Conservation (phyloP, 1,139 yeast genomes). For the Geotrichum europaeum region DNA sequence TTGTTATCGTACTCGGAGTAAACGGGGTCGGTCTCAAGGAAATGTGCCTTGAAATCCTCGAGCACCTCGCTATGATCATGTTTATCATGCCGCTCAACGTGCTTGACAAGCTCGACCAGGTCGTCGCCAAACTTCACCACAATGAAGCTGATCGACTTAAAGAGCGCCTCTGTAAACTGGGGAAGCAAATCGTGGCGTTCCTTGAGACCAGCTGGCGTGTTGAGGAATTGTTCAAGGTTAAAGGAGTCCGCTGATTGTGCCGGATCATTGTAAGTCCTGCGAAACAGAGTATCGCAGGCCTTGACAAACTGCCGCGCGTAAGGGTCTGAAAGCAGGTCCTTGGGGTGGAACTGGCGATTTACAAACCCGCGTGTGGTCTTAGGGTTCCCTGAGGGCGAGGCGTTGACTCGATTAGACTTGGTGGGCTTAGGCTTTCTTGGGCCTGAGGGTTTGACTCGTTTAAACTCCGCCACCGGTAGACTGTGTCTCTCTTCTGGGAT, state of each 20-base stretch:
- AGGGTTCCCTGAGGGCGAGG: neutral
- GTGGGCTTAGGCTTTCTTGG: no score
- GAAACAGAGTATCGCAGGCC: neutral
- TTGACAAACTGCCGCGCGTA: neutral
- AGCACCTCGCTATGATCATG: slow-evolving; percentile 2
- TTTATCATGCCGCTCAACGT: neutral
- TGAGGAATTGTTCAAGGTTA: neutral
- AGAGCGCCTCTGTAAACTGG: neutral
- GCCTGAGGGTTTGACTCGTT: neutral
- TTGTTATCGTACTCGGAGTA: slow-evolving; percentile 16
- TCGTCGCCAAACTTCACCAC: neutral
- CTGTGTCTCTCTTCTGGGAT: neutral
- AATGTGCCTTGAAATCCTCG: slow-evolving; percentile 8
- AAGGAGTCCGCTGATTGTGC: neutral
- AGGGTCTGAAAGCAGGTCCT: neutral
- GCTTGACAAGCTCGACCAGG: slow-evolving; percentile 1
- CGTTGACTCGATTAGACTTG: no score
- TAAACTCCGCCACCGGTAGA: neutral
- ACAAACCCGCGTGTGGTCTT: neutral
- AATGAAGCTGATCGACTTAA: slow-evolving; percentile 3
- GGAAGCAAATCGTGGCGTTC: neutral
- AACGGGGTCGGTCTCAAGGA: slow-evolving; percentile 2
- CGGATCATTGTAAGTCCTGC: neutral
- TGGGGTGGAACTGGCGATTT: neutral
- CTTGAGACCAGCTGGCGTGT: neutral